Evolutionary conservation across 768 basidiomycete species (phyloP), one percentile per base, ranked within the genome.

Genomic region (Lactarius tabidus): DNA sequence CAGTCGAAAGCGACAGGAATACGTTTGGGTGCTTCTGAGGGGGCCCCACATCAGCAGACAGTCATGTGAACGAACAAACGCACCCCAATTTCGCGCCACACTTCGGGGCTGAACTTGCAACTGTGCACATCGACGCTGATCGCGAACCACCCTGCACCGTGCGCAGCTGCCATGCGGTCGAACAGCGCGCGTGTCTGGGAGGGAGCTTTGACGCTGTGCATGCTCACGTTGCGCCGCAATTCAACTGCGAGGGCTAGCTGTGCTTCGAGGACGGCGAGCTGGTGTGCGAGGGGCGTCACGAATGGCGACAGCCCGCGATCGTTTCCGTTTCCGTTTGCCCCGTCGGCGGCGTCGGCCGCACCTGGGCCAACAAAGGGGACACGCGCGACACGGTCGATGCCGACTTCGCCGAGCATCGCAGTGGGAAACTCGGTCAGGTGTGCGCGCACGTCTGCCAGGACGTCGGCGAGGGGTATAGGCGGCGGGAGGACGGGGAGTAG

Each of bases 371-470:
- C 78, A 67, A 81, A 80, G 0, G 93, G 88, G 28, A 96, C 80
- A 33, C 90, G 86, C 70, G 90, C 90, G 18, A 80, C 79, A 29
- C 90, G 85, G 76, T 99, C 96, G 41, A 99, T 76, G 2, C 96
- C 96, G 7, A 98, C 88, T 77, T 99, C 96, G 45, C 96, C 96
- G 1, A 99, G 78, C 85, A 97, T 90, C 14, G 92, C 88, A 45
- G 77, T 72, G 2, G 90, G 85, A 69, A 87, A 87, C 2, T 74
- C 73, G n/a, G 69, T 67, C 18, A 98, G 81, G 72, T 89, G 83
- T 8, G 68, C 64, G 56, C 85, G 84, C 58, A 98, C 74, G 29
- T 85, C 82, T 10, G 72, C 67, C 20, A 96, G 74, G 38, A 94
- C 71, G n/a, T 84, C 77, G 9, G 71, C 68, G 28, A 96, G 80